Base-by-base conservation (phyloP, 495 filamentous ascomycete species). In the Aspergillus panamensis region DNA sequence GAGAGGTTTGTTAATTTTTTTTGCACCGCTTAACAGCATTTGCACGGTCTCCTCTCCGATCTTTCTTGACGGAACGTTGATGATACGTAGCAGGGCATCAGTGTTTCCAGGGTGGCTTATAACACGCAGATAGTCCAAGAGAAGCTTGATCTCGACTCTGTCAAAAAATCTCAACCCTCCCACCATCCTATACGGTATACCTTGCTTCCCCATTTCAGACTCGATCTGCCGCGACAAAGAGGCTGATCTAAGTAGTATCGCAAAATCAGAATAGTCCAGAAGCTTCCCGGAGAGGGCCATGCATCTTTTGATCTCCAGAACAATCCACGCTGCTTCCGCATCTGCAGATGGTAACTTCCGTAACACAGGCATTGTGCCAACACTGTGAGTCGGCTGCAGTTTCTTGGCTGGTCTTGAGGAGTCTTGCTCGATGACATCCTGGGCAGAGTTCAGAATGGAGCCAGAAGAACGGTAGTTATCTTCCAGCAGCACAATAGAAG, bases 391-490 rank as follows among this genome's bases (percentile, higher is more conserved):
- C 0, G 95, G 81, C 40, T 87, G 79, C 31, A 99, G 76, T 3
- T 79, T 78, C 69, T 96, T 97, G 53, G 84, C 76, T 17, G 89
- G 91, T 55, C 95, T 79, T 13, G 82, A 82, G 30, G 79, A 77
- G 73, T 99, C 95, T 74, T 99, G 95, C 66, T 97, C 84, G 57
- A 99, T 97, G 56, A 99, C 86, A 57, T 86, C 82, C 43, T 94
- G 76, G 0, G 95, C 96, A 6, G 88, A 79, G 37, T 82, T 77
- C 30, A 99, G 77, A 58, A 99, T 97, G n/a, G 86, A 86, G 19
- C 84, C 91, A 9, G 91, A 96, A 14, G 94, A 97, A 33, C 95
- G 84, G 68, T 99, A 99, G 60, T 97, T 99, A 55, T 96, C 86
- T 65, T 96, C 91, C n/a, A 99, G 77, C 16, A 91, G 84, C 17